Percentiles rank a stretch among this genome's conserved stretches.
Evolutionary conservation across 1,284 basidiomycete genomes (phyloP).

Genomic region (Apiotrichum veenhuisii): DNA sequence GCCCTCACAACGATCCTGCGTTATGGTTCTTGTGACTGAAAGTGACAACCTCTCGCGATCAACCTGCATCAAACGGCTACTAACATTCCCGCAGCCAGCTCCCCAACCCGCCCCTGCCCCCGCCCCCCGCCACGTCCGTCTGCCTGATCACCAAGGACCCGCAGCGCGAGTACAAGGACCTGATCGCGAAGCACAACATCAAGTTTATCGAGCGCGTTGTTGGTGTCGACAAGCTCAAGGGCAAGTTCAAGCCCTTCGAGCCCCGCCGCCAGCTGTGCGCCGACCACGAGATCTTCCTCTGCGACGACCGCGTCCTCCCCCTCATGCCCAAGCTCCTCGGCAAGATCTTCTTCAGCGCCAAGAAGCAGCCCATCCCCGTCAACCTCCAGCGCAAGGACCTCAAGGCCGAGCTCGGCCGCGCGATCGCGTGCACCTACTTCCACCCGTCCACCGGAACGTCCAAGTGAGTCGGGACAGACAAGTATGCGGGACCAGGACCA

Average conservation of each 20-base stretch:
- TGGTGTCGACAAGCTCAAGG: constrained; percentile 80
- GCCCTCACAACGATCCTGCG: too few relatives aligned
- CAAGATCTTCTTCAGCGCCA: constrained; percentile 85
- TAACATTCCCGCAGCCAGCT: constrained; percentile 59
- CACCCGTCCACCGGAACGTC: constrained; percentile 88
- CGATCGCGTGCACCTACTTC: constrained; percentile 89
- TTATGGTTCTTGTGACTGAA: constrained; percentile 18
- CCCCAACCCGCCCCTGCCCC: constrained; percentile 63
- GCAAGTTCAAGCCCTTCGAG: constrained; percentile 90
- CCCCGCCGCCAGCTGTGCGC: constrained; percentile 77
- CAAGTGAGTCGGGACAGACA: constrained; percentile 58
- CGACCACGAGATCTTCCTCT: constrained; percentile 88
- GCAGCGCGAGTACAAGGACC: constrained; percentile 91
- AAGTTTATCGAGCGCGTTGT: constrained; percentile 91
- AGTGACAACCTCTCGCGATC: background rate
- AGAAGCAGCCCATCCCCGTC: constrained; percentile 97
- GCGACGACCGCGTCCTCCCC: constrained; percentile 85
- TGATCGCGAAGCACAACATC: constrained; percentile 69
- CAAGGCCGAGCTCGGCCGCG: constrained; percentile 82
- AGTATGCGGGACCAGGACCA: too few relatives aligned
- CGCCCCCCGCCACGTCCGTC: constrained; percentile 73
- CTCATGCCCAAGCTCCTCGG: constrained; percentile 82
- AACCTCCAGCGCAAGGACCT: constrained; percentile 78
- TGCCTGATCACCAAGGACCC: constrained; percentile 95
- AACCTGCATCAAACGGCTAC: background rate